phyloP scores from a whole-genome alignment of 2,329 filamentous ascomycete species.

The Sclerotinia subarctica region DNA sequence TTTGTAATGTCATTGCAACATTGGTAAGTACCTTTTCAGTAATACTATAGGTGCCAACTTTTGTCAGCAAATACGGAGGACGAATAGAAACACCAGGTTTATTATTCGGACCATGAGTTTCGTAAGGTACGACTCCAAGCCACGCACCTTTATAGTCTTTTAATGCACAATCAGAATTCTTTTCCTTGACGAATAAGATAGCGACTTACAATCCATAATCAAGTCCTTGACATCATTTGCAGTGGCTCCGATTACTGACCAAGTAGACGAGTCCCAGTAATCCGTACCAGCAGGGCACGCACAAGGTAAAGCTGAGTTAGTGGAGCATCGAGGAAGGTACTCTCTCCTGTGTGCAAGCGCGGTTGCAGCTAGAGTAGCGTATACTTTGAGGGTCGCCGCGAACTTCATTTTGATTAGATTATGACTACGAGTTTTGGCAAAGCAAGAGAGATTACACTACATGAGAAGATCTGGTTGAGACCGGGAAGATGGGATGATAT shows the following conservation, averaged over 20 bases:
- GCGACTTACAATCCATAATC: slow-evolving; percentile 12
- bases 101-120: slow-evolving; percentile 1
- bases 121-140: slow-evolving; percentile 4
- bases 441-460: not conserved
- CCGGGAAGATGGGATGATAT: not conserved
- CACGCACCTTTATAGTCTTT: not conserved
- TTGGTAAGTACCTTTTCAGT: not conserved
- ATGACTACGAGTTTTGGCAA: not conserved
- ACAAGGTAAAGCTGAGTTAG: not conserved
- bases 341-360: not conserved
- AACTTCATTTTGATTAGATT: not conserved
- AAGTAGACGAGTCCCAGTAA: slow-evolving; percentile 15
- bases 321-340: not conserved
- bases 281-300: not conserved
- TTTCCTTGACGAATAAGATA: fast-evolving
- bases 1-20: not conserved
- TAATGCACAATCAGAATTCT: not conserved
- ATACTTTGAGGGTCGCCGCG: not conserved
- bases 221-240: slow-evolving; percentile 10
- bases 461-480: not conserved
- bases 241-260: not conserved
- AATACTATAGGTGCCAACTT: slow-evolving; percentile 7
- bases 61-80: slow-evolving; percentile 1
- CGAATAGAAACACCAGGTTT: slow-evolving; percentile 13
- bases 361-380: not conserved